Conservation (phyloP, 129 eudicot species). For the carrot (Daucus carota) region DH1_v3.0 NC_030386.2:33438001-33438500, state of each 20-base stretch:
- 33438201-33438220: background rate
- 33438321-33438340: slow-evolving; percentile 98
- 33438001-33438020: background rate
- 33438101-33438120: background rate
- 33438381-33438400: slow-evolving; percentile 99
- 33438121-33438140: background rate
- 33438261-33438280: background rate
- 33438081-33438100: background rate
- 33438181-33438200: background rate
- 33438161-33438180: background rate
- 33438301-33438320: slow-evolving; percentile 98
- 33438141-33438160: background rate
- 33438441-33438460: slow-evolving; percentile 99
- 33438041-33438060: background rate
- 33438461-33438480: slow-evolving; percentile 91
- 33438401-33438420: slow-evolving; percentile 97
- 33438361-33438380: slow-evolving; percentile 78
- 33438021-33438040: background rate
- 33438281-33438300: slow-evolving; percentile 88
- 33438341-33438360: slow-evolving; percentile 94
- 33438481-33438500: slow-evolving; percentile 83
- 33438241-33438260: background rate
- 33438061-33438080: background rate
- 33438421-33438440: slow-evolving; percentile 98
- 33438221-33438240: background rate